Conservation (phyloP, 345 rosid genomes). For the Brassica juncea region DNA sequence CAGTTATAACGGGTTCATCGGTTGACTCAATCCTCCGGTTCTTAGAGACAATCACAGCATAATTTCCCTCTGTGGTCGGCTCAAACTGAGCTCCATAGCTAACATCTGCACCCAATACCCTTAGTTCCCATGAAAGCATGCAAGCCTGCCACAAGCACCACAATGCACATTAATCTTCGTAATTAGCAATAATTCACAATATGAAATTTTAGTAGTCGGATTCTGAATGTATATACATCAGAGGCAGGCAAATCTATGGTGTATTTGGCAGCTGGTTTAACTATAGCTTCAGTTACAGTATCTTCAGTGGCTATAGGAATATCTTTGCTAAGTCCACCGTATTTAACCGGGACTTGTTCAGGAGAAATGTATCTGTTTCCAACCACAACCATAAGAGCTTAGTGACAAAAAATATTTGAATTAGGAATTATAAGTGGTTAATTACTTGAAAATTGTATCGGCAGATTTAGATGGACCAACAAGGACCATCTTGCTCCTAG, state of each 20-base stretch:
- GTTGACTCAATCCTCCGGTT: conserved; percentile 51
- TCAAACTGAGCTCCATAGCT: conserved; percentile 83
- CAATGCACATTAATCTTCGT: conserved; percentile 12
- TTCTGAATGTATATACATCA: conserved; percentile 51
- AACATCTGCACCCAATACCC: conserved; percentile 84
- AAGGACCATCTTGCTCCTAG: conserved; percentile 89
- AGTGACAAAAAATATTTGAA: neutral
- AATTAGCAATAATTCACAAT: neutral
- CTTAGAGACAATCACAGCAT: conserved; percentile 76
- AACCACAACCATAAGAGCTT: neutral
- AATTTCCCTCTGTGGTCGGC: conserved; percentile 61
- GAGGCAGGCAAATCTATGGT: conserved; percentile 60
- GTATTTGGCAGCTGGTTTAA: conserved; percentile 70
- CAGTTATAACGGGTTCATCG: conserved; percentile 66
- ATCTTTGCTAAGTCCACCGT: conserved; percentile 66
- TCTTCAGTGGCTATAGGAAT: conserved; percentile 53
- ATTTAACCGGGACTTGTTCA: conserved; percentile 64
- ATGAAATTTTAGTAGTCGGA: neutral
- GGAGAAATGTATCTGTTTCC: conserved; percentile 63
- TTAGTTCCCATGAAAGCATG: conserved; percentile 64
- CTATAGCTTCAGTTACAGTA: conserved; percentile 51
- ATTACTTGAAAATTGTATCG: conserved; percentile 78
- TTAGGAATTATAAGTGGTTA: neutral
- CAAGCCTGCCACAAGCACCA: conserved; percentile 49
- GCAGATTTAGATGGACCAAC: conserved; percentile 79